Percentiles rank a stretch among this genome's conserved stretches.
Conservation (phyloP, 2,329 filamentous ascomycete genomes). For the Fusarium austroafricanum region DNA sequence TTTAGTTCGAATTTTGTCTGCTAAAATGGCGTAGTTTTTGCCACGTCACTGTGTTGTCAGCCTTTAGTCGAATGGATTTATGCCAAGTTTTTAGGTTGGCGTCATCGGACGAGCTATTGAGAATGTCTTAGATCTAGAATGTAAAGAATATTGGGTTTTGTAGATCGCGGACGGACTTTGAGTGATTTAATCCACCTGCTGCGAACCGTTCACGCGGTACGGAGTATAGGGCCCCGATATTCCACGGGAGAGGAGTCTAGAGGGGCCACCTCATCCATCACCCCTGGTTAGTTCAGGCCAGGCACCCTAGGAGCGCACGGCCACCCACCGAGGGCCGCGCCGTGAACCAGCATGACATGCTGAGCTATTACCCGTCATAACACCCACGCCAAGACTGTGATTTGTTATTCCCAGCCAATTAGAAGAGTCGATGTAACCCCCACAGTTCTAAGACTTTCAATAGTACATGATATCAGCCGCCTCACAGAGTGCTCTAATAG, state of each 20-base stretch:
- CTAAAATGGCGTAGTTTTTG: neutral
- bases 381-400: neutral
- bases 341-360: neutral
- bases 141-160: neutral
- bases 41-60: conserved; percentile 6
- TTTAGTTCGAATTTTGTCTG: too few species aligned
- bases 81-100: neutral
- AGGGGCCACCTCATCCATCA: too few species aligned
- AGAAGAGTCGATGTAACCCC: too few species aligned
- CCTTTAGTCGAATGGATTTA: neutral
- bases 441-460: neutral
- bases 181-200: neutral
- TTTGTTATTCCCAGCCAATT: neutral
- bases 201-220: neutral
- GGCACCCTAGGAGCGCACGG: too few species aligned
- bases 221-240: neutral
- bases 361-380: neutral
- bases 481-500: too few species aligned
- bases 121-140: neutral
- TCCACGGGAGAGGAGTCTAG: neutral
- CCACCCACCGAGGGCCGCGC: neutral
- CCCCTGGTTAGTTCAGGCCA: too few species aligned
- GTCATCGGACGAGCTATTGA: neutral
- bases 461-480: neutral
- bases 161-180: neutral